These are phyloP conservation scores for Globisporangium acanthophoron DNA, from an alignment of 352 stramenopile genomes.

Conservation along the genomic window DNA sequence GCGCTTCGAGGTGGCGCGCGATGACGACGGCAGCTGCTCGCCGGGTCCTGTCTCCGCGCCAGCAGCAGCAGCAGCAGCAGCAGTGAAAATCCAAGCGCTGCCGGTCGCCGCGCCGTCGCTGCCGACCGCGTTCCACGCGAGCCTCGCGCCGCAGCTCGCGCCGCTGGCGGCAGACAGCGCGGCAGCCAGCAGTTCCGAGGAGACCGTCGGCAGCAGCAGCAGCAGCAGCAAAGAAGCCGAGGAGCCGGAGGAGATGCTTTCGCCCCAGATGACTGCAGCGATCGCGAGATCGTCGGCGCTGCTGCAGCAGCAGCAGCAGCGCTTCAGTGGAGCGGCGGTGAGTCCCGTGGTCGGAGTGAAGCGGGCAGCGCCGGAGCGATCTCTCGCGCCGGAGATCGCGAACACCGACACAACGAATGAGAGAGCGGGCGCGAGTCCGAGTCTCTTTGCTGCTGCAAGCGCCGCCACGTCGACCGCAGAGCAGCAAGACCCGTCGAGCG, in stretches of 20 bases:
- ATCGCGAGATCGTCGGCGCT: background rate
- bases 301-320: background rate
- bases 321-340: slow-evolving; percentile 19
- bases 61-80: slow-evolving; percentile 4
- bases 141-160: background rate
- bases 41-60: background rate
- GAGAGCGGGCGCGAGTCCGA: background rate
- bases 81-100: background rate
- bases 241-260: too few relatives aligned
- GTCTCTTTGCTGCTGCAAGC: background rate
- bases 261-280: background rate
- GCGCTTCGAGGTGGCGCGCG: slow-evolving; percentile 68
- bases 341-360: background rate
- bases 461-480: background rate
- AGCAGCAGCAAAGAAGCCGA: background rate
- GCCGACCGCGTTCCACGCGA: background rate
- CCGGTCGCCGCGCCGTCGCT: background rate
- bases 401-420: background rate
- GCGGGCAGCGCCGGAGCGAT: background rate
- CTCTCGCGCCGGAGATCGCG: background rate
- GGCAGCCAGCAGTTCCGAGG: background rate
- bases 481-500: slow-evolving; percentile 23
- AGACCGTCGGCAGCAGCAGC: slow-evolving; percentile 9
- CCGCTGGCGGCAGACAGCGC: background rate
- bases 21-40: slow-evolving; percentile 25